phyloP scores from a whole-genome alignment of 2,329 filamentous ascomycete species.

The Epichloe gansuensis region DNA sequence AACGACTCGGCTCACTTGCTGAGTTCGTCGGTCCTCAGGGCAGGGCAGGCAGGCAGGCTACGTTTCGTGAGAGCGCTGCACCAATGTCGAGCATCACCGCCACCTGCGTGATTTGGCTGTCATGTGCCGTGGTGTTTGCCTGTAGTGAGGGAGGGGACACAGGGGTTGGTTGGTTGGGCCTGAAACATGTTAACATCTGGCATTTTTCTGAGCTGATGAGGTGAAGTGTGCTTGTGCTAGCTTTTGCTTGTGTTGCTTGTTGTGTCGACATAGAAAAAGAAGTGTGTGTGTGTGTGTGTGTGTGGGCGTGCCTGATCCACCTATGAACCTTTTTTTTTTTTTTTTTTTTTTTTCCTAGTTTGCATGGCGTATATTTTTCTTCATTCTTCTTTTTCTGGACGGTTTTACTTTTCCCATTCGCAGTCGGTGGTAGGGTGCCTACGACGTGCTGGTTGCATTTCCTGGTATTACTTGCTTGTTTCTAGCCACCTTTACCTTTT shows the following conservation, averaged over 20 bases:
- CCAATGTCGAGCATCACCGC: neutral
- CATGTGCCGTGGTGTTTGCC: neutral
- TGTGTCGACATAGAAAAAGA: neutral
- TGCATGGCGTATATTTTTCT: neutral
- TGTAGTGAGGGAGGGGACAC: neutral
- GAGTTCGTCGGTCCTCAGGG: too few relatives aligned
- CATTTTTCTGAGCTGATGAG: too few relatives aligned
- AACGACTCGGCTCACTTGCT: neutral
- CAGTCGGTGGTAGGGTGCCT: neutral
- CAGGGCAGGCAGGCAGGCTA: too few relatives aligned
- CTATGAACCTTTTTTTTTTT: too few relatives aligned
- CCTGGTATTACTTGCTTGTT: conserved; percentile 4
- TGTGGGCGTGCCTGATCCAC: neutral
- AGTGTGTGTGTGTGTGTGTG: neutral
- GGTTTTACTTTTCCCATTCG: neutral
- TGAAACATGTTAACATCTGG: neutral
- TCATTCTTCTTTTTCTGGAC: neutral
- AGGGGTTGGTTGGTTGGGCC: too few relatives aligned
- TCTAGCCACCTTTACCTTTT: neutral
- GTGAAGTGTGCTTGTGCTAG: too few relatives aligned
- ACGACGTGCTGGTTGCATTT: neutral
- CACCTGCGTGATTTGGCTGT: neutral
- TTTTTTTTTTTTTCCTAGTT: neutral
- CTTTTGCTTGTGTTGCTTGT: too few relatives aligned
- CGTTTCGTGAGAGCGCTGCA: too few relatives aligned